phyloP scores from a whole-genome alignment of 352 stramenopile genomes.

The Peronospora destructor region DNA sequence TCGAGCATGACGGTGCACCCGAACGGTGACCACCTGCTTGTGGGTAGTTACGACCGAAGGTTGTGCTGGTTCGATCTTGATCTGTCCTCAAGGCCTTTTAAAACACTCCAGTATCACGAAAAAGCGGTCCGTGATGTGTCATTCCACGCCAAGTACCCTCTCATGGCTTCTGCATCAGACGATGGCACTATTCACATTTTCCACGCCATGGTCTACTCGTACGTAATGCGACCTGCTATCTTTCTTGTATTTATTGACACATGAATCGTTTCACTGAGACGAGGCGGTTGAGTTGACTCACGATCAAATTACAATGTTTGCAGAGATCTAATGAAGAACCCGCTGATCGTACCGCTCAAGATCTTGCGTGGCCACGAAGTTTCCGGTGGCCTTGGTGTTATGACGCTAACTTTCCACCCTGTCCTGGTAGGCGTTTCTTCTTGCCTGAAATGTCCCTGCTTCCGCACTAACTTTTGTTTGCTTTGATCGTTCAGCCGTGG shows the following conservation, averaged over 20 bases:
- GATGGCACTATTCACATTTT: slow-evolving; percentile 99
- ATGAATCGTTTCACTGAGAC: slow-evolving; percentile 16
- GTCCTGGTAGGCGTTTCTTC: slow-evolving; percentile 77
- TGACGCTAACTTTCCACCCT: slow-evolving; percentile 95
- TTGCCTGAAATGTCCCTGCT: not conserved
- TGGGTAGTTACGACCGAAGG: slow-evolving; percentile 95
- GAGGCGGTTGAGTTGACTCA: slow-evolving; percentile 10
- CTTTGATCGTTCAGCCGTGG: slow-evolving; percentile 59
- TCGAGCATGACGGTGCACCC: slow-evolving; percentile 97
- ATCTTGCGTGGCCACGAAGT: slow-evolving; percentile 93
- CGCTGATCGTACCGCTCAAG: slow-evolving; percentile 99
- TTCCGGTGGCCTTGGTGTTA: slow-evolving; percentile 91
- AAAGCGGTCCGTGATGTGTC: slow-evolving; percentile 92
- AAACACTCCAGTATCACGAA: slow-evolving; percentile 98
- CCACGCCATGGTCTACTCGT: slow-evolving; percentile 98
- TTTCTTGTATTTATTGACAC: not conserved
- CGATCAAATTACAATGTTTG: slow-evolving; percentile 9
- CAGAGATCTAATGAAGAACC: slow-evolving; percentile 98
- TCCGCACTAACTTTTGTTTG: slow-evolving; percentile 3
- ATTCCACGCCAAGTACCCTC: slow-evolving; percentile 94
- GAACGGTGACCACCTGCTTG: slow-evolving; percentile 97
- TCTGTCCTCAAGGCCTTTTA: slow-evolving; percentile 95
- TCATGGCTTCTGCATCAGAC: slow-evolving; percentile 98
- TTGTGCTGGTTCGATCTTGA: slow-evolving; percentile 99
- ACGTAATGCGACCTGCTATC: slow-evolving; percentile 32